Evolutionary conservation across 495 filamentous ascomycete genomes (phyloP).

Genomic region (Penicillium cinerascens): DNA sequence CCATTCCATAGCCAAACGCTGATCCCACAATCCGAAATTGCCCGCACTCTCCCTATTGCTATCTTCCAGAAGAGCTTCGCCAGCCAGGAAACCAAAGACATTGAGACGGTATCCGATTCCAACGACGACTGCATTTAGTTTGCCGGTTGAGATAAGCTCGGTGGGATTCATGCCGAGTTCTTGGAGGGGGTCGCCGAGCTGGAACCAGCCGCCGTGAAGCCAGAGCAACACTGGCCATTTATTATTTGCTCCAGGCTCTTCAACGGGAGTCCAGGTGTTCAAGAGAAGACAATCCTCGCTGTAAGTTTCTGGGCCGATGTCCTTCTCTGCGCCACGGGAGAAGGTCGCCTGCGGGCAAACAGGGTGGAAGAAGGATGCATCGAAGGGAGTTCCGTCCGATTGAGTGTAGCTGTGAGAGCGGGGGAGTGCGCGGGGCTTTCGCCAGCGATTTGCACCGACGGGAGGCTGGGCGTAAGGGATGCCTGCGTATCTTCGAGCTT

Average conservation of each 20-base stretch:
- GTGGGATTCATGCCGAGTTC: slow-evolving; percentile 32
- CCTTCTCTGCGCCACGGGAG: slow-evolving; percentile 20
- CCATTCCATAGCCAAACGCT: slow-evolving; percentile 56
- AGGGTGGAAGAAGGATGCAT: slow-evolving; percentile 42
- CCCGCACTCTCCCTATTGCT: slow-evolving; percentile 46
- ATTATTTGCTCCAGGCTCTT: slow-evolving; percentile 14
- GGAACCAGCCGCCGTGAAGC: slow-evolving; percentile 50
- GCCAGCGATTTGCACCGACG: slow-evolving; percentile 31
- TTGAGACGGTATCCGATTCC: slow-evolving; percentile 62
- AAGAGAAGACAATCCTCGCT: slow-evolving; percentile 47
- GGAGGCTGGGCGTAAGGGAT: slow-evolving; percentile 4
- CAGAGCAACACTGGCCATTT: slow-evolving; percentile 58
- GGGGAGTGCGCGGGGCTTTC: slow-evolving; percentile 41
- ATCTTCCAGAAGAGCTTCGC: slow-evolving; percentile 31
- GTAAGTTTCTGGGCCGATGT: slow-evolving; percentile 12
- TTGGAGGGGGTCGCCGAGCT: slow-evolving; percentile 40
- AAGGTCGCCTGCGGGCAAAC: slow-evolving; percentile 42
- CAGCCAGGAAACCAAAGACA: slow-evolving; percentile 58
- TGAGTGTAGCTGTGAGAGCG: slow-evolving; percentile 25
- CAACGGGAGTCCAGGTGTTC: slow-evolving; percentile 41
- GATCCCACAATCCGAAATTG: slow-evolving; percentile 61
- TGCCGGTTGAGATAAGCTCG: slow-evolving; percentile 49
- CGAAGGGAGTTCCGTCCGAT: slow-evolving; percentile 19
- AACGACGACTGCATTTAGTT: slow-evolving; percentile 47
- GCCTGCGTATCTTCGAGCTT: slow-evolving; percentile 29